Evolutionary conservation across 2,329 filamentous ascomycete genomes (phyloP).

Genomic region (Colletotrichum sojae): DNA sequence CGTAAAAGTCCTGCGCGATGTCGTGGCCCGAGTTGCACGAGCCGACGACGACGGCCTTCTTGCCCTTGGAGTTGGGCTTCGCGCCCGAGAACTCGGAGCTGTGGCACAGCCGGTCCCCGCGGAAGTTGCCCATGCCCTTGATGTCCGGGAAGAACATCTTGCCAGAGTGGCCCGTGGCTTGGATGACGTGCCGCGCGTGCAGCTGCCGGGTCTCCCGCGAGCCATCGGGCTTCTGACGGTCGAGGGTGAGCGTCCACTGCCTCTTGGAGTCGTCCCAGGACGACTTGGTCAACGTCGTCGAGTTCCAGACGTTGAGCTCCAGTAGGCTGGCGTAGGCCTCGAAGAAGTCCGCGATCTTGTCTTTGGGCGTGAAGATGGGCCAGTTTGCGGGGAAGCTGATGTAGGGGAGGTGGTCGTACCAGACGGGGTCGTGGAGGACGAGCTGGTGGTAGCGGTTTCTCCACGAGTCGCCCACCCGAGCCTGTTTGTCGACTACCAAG

Average conservation of each 20-base stretch:
- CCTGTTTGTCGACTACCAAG: conserved; percentile 66
- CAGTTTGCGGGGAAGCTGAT: conserved; percentile 72
- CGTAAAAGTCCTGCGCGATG: conserved; percentile 77
- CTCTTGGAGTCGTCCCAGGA: conserved; percentile 63
- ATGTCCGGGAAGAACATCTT: conserved; percentile 71
- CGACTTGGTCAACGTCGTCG: conserved; percentile 60
- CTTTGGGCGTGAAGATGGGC: conserved; percentile 78
- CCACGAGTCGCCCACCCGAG: conserved; percentile 72
- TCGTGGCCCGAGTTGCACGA: conserved; percentile 80
- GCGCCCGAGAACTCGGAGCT: conserved; percentile 71
- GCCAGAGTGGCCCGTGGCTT: conserved; percentile 78
- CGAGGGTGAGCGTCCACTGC: conserved; percentile 70
- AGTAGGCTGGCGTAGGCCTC: conserved; percentile 72
- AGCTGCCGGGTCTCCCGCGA: conserved; percentile 66
- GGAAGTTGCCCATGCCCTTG: conserved; percentile 67
- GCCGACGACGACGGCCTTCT: conserved; percentile 76
- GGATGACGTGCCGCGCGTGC: conserved; percentile 74
- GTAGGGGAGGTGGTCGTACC: conserved; percentile 72
- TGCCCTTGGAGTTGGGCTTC: conserved; percentile 60
- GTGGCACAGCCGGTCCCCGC: conserved; percentile 70
- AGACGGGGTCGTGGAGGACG: conserved; percentile 75
- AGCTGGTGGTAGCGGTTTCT: conserved; percentile 68
- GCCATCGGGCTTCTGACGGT: conserved; percentile 59
- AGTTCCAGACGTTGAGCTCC: conserved; percentile 76
- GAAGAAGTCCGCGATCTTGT: conserved; percentile 76